Evolutionary conservation across 2,329 filamentous ascomycete genomes (phyloP).

Genomic region (Bisporella sp.): DNA sequence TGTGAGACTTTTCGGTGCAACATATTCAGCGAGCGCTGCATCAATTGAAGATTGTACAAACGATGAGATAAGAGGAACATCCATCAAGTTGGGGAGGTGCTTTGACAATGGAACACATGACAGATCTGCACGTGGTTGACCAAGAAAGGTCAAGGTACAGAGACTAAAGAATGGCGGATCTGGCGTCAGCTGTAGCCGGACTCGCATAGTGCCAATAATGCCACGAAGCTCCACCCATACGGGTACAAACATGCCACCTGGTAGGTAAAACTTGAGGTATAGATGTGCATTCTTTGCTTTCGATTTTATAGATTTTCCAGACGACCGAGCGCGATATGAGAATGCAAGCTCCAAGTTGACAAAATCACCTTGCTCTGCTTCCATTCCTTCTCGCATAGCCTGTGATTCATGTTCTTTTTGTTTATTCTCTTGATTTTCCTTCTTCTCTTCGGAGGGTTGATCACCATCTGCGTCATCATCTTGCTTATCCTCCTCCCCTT

Average conservation of each 20-base stretch:
- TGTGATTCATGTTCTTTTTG: conserved; percentile 32
- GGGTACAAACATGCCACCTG: conserved; percentile 45
- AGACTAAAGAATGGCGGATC: conserved; percentile 74
- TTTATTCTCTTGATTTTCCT: conserved; percentile 19
- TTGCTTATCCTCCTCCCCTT: conserved; percentile 22
- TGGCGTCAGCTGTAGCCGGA: conserved; percentile 65
- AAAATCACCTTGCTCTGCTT: conserved; percentile 71
- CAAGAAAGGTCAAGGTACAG: conserved; percentile 67
- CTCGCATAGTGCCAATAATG: conserved; percentile 61
- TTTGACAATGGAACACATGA: conserved; percentile 65
- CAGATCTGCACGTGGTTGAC: conserved; percentile 65
- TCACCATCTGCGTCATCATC: conserved; percentile 29
- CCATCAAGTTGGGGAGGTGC: conserved; percentile 65
- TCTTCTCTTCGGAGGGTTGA: conserved; percentile 23
- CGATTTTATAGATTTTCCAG: conserved; percentile 49
- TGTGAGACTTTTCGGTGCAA: conserved; percentile 68
- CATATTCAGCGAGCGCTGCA: conserved; percentile 67
- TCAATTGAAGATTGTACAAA: conserved; percentile 71
- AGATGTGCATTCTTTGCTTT: conserved; percentile 69
- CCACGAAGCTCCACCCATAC: conserved; percentile 72
- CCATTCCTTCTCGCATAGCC: conserved; percentile 49
- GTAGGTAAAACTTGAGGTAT: conserved; percentile 63
- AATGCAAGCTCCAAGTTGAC: conserved; percentile 71
- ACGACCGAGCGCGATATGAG: conserved; percentile 60
- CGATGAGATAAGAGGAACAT: conserved; percentile 67